Evolutionary conservation across 2,329 filamentous ascomycete species (phyloP).

Genomic region (Apiospora phragmitis): DNA sequence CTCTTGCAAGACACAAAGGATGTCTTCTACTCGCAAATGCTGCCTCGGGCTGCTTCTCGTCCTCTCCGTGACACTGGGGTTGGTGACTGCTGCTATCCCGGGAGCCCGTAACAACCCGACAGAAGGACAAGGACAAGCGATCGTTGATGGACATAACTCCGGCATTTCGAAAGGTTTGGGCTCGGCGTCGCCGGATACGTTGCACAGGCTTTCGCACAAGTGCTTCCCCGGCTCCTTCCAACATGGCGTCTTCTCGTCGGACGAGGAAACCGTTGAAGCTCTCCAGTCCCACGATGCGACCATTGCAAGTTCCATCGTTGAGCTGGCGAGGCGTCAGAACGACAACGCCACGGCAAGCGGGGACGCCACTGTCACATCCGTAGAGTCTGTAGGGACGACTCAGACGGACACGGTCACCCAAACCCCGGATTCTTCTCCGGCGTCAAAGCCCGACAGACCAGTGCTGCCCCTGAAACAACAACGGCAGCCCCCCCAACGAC

Average conservation of each 20-base stretch:
- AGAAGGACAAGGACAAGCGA: constrained; percentile 17
- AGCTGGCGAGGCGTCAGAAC: constrained; percentile 60
- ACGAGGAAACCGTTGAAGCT: constrained; percentile 62
- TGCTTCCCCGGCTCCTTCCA: constrained; percentile 64
- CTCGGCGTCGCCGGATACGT: constrained; percentile 56
- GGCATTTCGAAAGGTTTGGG: constrained; percentile 57
- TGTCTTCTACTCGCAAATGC: constrained; percentile 39
- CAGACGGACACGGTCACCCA: not conserved
- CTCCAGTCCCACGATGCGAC: constrained; percentile 61
- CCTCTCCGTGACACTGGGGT: constrained; percentile 33
- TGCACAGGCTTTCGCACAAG: constrained; percentile 67
- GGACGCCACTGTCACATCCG: constrained; percentile 13
- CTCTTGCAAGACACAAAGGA: constrained; percentile 24
- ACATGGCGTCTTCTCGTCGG: constrained; percentile 67
- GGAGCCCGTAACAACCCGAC: constrained; percentile 19
- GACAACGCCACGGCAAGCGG: constrained; percentile 28
- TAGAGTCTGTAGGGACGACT: constrained; percentile 17
- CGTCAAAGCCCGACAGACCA: not conserved
- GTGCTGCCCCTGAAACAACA: not conserved
- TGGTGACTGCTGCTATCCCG: constrained; percentile 32
- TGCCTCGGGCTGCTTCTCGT: constrained; percentile 34
- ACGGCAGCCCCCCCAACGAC: constrained; percentile 8
- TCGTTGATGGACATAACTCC: constrained; percentile 23
- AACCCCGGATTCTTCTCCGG: not conserved
- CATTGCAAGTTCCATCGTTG: constrained; percentile 62